phyloP scores from a whole-genome alignment of 352 stramenopile species.

The Phytopythium kandeliae region DNA sequence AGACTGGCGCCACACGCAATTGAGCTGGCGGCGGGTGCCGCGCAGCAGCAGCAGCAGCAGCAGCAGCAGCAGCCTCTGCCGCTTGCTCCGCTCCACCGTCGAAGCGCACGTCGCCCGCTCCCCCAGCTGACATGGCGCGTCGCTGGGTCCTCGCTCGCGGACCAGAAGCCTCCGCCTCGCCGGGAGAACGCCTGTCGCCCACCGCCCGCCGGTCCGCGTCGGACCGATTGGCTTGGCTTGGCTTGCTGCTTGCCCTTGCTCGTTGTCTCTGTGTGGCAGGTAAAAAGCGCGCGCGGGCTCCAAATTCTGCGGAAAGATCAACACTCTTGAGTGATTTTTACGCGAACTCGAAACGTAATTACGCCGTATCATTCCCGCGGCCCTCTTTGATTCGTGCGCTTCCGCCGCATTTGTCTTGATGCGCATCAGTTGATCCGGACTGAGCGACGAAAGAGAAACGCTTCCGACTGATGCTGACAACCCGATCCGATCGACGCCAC shows the following conservation, averaged over 20 bases:
- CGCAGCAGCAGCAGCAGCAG: background rate
- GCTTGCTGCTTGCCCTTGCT: background rate
- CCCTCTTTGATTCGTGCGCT: background rate
- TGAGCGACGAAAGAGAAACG: background rate
- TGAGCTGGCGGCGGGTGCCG: background rate
- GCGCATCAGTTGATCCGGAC: background rate
- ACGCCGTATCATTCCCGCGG: background rate
- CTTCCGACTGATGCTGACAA: background rate
- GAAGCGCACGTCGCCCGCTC: background rate
- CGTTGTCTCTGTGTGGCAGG: slow-evolving; percentile 1
- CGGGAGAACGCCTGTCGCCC: background rate
- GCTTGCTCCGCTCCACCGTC: too few species aligned
- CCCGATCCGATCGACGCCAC: too few species aligned
- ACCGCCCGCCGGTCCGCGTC: background rate
- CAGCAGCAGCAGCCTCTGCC: background rate
- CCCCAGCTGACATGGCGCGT: background rate
- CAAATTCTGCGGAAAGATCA: background rate
- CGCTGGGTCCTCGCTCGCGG: background rate
- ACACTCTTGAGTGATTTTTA: slow-evolving; percentile 1
- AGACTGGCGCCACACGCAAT: slow-evolving; percentile 2
- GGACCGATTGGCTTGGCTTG: background rate
- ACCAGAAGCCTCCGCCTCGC: background rate
- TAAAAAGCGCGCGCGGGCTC: slow-evolving; percentile 2
- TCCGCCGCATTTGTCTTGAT: too few species aligned
- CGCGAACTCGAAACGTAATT: background rate